phyloP scores from a whole-genome alignment of 805 yeast genomes.

The Isabelozyma heimii region DNA sequence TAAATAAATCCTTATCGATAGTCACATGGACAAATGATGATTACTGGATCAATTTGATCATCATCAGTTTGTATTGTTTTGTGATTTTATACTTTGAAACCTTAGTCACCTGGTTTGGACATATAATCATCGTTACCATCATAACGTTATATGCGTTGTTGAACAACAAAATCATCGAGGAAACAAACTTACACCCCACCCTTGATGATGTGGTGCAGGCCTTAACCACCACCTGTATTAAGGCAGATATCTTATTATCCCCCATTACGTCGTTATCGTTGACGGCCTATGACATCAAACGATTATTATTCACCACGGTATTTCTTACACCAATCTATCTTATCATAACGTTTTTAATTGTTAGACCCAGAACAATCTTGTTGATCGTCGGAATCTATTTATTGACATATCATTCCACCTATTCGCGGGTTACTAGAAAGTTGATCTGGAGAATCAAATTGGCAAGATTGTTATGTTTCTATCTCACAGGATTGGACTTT shows the following conservation, averaged over 20 bases:
- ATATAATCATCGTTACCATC: constrained; percentile 62
- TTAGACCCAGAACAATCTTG: constrained; percentile 69
- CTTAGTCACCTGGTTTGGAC: constrained; percentile 81
- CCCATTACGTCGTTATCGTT: constrained; percentile 79
- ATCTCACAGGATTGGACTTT: constrained; percentile 84
- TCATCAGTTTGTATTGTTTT: constrained; percentile 54
- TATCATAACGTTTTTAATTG: constrained; percentile 59
- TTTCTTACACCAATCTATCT: constrained; percentile 85
- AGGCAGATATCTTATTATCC: constrained; percentile 71
- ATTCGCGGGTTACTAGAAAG: constrained; percentile 78
- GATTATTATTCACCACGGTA: constrained; percentile 79
- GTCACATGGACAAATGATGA: constrained; percentile 92
- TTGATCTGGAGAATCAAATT: constrained; percentile 80
- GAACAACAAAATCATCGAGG: constrained; percentile 54
- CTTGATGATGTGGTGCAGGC: constrained; percentile 82
- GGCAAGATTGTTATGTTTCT: constrained; percentile 70
- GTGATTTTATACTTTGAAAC: constrained; percentile 74
- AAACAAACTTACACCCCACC: constrained; percentile 68
- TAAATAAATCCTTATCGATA: constrained; percentile 66
- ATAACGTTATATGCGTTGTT: constrained; percentile 59
- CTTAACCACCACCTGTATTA: constrained; percentile 68
- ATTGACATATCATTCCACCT: constrained; percentile 82
- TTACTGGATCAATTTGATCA: constrained; percentile 66
- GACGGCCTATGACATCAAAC: constrained; percentile 72
- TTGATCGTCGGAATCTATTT: constrained; percentile 57